phyloP scores from a whole-genome alignment of 2,329 filamentous ascomycete species.

The Mariannaea sp. region DNA sequence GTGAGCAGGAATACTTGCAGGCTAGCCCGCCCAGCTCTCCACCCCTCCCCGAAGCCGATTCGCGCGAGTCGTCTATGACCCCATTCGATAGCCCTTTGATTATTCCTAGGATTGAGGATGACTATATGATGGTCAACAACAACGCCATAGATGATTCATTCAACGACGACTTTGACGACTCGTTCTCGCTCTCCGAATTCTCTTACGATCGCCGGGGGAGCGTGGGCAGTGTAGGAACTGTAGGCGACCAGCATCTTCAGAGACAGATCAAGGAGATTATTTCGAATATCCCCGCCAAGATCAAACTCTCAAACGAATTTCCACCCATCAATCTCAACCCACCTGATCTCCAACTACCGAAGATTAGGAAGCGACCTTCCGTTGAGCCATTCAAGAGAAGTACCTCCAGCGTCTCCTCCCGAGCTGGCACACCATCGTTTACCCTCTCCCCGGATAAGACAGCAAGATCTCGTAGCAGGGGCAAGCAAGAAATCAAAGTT shows the following conservation, averaged over 20 bases:
- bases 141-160: slow-evolving; percentile 52
- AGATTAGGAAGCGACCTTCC: slow-evolving; percentile 50
- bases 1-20: slow-evolving; percentile 43
- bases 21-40: slow-evolving; percentile 57
- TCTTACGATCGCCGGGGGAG: slow-evolving; percentile 40
- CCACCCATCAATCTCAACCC: slow-evolving; percentile 60
- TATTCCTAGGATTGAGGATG: slow-evolving; percentile 48
- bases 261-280: slow-evolving; percentile 81
- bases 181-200: slow-evolving; percentile 41
- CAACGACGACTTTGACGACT: slow-evolving; percentile 53
- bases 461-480: slow-evolving; percentile 53
- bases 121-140: slow-evolving; percentile 43
- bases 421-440: slow-evolving; percentile 68
- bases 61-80: slow-evolving; percentile 42
- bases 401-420: slow-evolving; percentile 57
- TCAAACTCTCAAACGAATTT: slow-evolving; percentile 69
- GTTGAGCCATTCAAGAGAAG: slow-evolving; percentile 53
- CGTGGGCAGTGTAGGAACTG: slow-evolving; percentile 38
- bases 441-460: slow-evolving; percentile 69
- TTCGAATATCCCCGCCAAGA: slow-evolving; percentile 76
- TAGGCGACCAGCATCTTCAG: slow-evolving; percentile 70
- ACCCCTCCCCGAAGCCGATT: slow-evolving; percentile 36
- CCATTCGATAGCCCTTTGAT: slow-evolving; percentile 55
- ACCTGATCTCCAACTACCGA: slow-evolving; percentile 59
- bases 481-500: slow-evolving; percentile 79